Evolutionary conservation across 2,329 filamentous ascomycete genomes (phyloP), one percentile per base, ranked within the genome.

Genomic region (Macroventuria anomochaeta): DNA sequence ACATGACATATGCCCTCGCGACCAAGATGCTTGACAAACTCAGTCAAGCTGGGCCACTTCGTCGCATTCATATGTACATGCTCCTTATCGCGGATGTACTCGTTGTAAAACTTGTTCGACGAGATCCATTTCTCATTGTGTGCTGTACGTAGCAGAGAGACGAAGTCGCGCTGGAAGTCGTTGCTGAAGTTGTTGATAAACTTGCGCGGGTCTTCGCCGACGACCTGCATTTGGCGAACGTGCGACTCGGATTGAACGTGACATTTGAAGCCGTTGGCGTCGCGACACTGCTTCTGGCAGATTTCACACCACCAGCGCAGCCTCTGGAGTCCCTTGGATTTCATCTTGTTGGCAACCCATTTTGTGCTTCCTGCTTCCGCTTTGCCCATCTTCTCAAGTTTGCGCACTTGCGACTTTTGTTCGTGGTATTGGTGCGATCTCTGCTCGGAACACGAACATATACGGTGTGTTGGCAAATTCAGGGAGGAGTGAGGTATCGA

Each of bases 31-130:
- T 96, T 96, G 12, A 90, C 91, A 70, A 96, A 96, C 65, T 97
- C 92, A 2, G 92, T 93, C 64, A 99, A 77, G 47, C 85, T 90
- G 3, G 88, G 85, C 92, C 92, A 97, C 67, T 88, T 88, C 0
- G 95, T 97, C 7, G 91, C 82, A 75, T 97, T 97, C 89, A 97
- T 92, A 72, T 97, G 95, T 7, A 95, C 80, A 71, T 97, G 93
- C 67, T 75, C 73, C 52, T 75, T 75, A 20, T 76, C 88, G 13
- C 86, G 83, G 63, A 97, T 97, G 67, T 96, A 95, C 69, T 93
- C 88, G 72, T 97, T 91, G 76, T 99, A 99, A 74, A 97, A 97
- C 57, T 90, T 87, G 69, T 99, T 99, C 44, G 93, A 85, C 28
- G 93, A 84, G 1, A 97, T 87, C 65, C 86, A 84, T 75, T 99